phyloP scores from a whole-genome alignment of 2,329 filamentous ascomycete genomes.

The Aspergillus ochraceoroseus region DNA sequence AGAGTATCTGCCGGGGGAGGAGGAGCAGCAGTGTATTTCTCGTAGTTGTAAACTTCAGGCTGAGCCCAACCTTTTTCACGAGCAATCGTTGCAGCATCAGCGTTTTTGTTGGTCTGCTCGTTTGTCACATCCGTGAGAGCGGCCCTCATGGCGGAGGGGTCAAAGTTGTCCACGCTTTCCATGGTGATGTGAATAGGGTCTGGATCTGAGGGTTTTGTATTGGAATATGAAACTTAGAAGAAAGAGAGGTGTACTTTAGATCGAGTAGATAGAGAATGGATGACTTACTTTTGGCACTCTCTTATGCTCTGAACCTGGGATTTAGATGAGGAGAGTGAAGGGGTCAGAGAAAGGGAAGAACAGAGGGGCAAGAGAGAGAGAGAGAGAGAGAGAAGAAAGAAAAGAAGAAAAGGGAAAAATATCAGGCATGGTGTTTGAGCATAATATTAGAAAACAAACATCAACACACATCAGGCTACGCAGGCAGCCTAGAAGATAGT shows the following conservation, averaged over 20 bases:
- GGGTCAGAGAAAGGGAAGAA: neutral
- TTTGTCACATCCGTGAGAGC: conserved; percentile 22
- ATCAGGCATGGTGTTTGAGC: no score
- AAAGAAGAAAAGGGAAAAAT: conserved; percentile 5
- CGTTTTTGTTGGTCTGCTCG: conserved; percentile 22
- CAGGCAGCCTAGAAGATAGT: no score
- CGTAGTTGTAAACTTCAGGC: conserved; percentile 38
- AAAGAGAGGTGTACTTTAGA: neutral
- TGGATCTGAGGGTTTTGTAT: no score
- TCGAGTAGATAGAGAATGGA: neutral
- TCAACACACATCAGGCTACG: no score
- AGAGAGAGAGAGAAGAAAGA: conserved; percentile 3
- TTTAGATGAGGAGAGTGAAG: conserved; percentile 6
- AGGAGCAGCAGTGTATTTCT: conserved; percentile 24
- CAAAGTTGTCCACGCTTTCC: conserved; percentile 21
- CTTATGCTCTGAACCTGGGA: neutral
- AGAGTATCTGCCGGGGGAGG: conserved; percentile 15
- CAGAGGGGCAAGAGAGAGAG: neutral
- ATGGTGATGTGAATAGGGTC: conserved; percentile 2
- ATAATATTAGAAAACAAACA: no score
- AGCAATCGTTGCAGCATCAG: conserved; percentile 30
- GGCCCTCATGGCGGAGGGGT: conserved; percentile 21
- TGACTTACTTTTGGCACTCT: neutral
- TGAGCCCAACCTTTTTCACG: conserved; percentile 39
- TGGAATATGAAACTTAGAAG: neutral